Conservation (phyloP, 2,329 filamentous ascomycete genomes). For the Sarocladium strictum region DNA sequence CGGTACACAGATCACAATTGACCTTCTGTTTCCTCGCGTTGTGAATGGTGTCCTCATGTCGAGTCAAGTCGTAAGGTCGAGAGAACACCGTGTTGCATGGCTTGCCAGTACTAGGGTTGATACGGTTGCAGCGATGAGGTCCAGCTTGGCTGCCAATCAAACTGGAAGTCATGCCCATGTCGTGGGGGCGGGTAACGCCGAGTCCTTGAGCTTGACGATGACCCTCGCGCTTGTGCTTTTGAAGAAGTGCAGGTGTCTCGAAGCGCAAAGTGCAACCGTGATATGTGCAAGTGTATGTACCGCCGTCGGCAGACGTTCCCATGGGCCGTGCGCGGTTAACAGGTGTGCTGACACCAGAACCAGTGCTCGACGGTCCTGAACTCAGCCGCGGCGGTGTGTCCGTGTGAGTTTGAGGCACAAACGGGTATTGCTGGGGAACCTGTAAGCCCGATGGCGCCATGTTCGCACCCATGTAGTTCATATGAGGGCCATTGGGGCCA, state of each 20-base stretch:
- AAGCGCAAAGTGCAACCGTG: constrained; percentile 86
- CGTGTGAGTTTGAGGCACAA: constrained; percentile 32
- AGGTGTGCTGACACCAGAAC: constrained; percentile 26
- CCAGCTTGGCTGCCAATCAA: constrained; percentile 67
- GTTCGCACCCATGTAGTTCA: constrained; percentile 20
- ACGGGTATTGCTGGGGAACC: constrained; percentile 47
- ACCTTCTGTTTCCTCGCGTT: constrained; percentile 93
- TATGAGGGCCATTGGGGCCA: not conserved
- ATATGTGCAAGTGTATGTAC: constrained; percentile 95
- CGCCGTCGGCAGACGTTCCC: constrained; percentile 65
- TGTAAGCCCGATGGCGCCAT: constrained; percentile 33
- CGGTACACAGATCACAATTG: constrained; percentile 83
- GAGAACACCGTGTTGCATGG: constrained; percentile 94
- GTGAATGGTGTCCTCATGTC: constrained; percentile 97
- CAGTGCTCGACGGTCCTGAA: constrained; percentile 34
- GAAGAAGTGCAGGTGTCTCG: constrained; percentile 76
- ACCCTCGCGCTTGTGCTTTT: constrained; percentile 92
- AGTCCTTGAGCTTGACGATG: constrained; percentile 67
- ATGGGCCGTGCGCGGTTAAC: constrained; percentile 44
- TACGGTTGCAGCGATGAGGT: constrained; percentile 85
- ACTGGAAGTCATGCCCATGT: constrained; percentile 40
- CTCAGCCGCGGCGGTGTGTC: constrained; percentile 31
- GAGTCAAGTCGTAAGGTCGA: constrained; percentile 88
- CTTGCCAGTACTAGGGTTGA: constrained; percentile 92
- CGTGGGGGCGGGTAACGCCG: constrained; percentile 20